A percentile compares a stretch with the other conserved stretches of the same genome.
phyloP scores from a whole-genome alignment of 1,139 yeast genomes.

The Suhomyces choctaworum region DNA sequence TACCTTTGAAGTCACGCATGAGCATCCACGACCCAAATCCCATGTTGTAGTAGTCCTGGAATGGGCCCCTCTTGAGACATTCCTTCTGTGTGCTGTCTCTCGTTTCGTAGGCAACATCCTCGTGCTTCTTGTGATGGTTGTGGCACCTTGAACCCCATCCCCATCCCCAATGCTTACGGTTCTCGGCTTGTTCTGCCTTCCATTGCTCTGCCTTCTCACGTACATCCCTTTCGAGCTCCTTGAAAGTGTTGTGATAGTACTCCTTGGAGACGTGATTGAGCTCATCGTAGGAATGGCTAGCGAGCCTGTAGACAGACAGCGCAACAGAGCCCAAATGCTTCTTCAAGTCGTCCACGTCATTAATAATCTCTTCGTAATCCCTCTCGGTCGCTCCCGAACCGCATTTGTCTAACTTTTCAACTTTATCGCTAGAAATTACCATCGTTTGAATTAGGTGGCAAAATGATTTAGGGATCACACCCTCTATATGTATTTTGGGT shows the following conservation, averaged over 20 bases:
- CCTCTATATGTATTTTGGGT: no score
- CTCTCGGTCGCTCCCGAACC: no score
- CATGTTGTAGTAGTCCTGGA: neutral
- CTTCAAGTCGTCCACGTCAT: slow-evolving; percentile 22
- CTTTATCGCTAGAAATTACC: no score
- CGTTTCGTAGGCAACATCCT: neutral
- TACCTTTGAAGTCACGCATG: neutral
- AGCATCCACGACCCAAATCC: slow-evolving; percentile 1
- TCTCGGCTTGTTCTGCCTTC: slow-evolving; percentile 1
- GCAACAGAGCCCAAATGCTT: slow-evolving; percentile 20
- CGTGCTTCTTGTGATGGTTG: neutral
- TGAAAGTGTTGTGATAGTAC: slow-evolving; percentile 6
- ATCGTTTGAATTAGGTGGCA: no score
- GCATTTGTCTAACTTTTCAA: no score
- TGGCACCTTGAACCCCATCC: no score
- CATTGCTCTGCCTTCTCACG: slow-evolving; percentile 5
- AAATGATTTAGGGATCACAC: no score
- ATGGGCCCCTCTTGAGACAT: slow-evolving; percentile 1
- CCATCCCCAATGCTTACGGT: neutral
- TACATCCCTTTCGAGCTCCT: slow-evolving; percentile 6
- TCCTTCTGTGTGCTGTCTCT: slow-evolving; percentile 4
- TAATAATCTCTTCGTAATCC: slow-evolving; percentile 20
- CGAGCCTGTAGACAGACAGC: slow-evolving; percentile 21
- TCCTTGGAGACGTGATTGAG: slow-evolving; percentile 26
- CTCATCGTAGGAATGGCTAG: slow-evolving; percentile 27